These are phyloP conservation scores for Cercospora canescens DNA, from an alignment of 2,329 filamentous ascomycete genomes.

Conservation along the genomic window DNA sequence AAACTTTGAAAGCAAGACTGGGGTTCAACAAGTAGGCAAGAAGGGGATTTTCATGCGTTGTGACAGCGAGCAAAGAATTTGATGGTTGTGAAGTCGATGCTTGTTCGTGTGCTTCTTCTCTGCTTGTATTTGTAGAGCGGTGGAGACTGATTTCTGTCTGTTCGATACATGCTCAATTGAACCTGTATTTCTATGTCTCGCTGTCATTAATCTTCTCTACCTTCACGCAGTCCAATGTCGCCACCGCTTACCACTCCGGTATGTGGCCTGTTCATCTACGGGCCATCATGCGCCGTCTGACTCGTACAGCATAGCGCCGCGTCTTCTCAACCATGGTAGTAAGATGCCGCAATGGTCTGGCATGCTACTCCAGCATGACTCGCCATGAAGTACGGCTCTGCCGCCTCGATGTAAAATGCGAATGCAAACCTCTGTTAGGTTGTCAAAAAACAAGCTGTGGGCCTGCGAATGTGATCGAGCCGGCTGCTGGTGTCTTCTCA, in stretches of 20 bases:
- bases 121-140: not conserved
- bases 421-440: not conserved
- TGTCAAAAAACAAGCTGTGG: not conserved
- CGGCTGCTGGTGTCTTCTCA: not conserved
- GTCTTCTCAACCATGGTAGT: not conserved
- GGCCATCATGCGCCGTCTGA: not conserved
- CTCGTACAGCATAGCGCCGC: not conserved
- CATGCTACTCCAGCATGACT: not conserved
- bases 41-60: not conserved
- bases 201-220: not conserved
- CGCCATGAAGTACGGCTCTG: not conserved
- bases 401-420: not conserved
- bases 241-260: not conserved
- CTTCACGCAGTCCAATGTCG: not conserved
- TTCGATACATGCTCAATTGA: not conserved
- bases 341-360: not conserved
- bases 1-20: not conserved
- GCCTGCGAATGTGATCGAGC: not conserved
- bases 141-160: not conserved
- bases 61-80: not conserved
- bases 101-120: not conserved
- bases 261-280: not conserved
- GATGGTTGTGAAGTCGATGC: not conserved
- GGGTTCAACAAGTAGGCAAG: not conserved
- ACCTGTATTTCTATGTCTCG: not conserved